Conservation (phyloP, 2,329 filamentous ascomycete species). For the Ophiostoma sp. region DNA sequence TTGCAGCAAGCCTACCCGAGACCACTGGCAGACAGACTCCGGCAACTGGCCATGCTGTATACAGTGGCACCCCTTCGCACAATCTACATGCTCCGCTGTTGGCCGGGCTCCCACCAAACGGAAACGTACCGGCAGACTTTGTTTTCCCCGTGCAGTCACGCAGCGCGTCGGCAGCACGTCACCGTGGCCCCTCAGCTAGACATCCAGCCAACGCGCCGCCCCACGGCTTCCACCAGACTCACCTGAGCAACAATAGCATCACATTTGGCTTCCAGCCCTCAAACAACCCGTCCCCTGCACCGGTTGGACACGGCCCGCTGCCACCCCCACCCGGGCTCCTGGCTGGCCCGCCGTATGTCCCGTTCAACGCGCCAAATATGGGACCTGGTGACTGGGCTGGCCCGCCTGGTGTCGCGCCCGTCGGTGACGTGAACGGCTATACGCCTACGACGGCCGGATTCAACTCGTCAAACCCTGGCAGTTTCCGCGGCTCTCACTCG, state of each 20-base stretch:
- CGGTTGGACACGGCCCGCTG: slow-evolving; percentile 31
- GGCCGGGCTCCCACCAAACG: slow-evolving; percentile 5
- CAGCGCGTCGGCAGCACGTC: slow-evolving; percentile 11
- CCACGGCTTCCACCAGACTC: slow-evolving; percentile 43
- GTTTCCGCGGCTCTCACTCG: slow-evolving; percentile 55
- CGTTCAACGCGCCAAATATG: slow-evolving; percentile 19
- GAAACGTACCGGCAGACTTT: slow-evolving; percentile 13
- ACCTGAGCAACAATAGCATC: slow-evolving; percentile 50
- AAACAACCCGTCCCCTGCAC: slow-evolving; percentile 53
- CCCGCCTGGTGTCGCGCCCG: slow-evolving; percentile 10
- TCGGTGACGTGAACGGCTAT: slow-evolving; percentile 21
- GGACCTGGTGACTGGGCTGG: slow-evolving; percentile 23
- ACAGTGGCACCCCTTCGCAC: background rate
- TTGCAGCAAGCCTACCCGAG: background rate
- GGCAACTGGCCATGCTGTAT: background rate
- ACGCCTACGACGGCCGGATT: slow-evolving; percentile 37
- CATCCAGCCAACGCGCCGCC: background rate
- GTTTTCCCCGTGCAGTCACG: slow-evolving; percentile 19
- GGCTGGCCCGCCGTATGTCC: slow-evolving; percentile 21
- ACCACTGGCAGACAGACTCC: background rate
- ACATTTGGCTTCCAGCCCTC: slow-evolving; percentile 54
- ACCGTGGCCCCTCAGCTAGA: slow-evolving; percentile 13
- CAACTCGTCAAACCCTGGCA: slow-evolving; percentile 53
- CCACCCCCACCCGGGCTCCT: slow-evolving; percentile 37
- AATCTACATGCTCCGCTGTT: background rate